Evolutionary conservation across 139 green algal genomes (phyloP).

Genomic region (Parachlorella kessleri): DNA sequence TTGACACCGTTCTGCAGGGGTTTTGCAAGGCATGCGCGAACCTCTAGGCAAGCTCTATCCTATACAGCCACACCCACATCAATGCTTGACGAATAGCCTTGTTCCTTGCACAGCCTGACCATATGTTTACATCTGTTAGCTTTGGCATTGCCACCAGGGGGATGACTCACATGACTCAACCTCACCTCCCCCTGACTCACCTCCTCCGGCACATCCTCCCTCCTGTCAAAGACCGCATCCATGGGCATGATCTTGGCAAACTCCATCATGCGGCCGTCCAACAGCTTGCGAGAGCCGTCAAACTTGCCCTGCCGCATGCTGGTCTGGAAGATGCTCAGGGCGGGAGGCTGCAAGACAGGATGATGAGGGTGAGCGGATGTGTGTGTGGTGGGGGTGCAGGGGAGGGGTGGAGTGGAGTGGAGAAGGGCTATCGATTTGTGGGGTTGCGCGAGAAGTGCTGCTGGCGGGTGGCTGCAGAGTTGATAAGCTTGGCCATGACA

Average conservation of each 20-base stretch:
- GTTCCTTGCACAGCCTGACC: no score
- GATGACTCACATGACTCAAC: background rate
- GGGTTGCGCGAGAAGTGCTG: no score
- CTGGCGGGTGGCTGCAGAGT: no score
- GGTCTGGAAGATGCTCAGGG: constrained; percentile 97
- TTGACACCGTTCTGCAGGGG: no score
- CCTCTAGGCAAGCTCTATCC: no score
- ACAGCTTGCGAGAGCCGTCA: constrained; percentile 90
- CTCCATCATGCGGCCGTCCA: constrained; percentile 91
- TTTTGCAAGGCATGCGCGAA: no score
- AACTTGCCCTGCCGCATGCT: constrained; percentile 93
- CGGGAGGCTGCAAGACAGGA: constrained; percentile 72
- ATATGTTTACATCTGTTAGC: no score
- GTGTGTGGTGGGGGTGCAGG: background rate
- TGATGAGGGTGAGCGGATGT: constrained; percentile 7
- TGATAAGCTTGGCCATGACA: no score
- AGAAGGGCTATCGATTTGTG: no score
- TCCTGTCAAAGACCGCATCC: constrained; percentile 98
- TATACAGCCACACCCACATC: no score
- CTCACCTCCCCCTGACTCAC: constrained; percentile 44
- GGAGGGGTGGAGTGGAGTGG: background rate
- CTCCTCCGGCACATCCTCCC: constrained; percentile 95
- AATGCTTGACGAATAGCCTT: no score
- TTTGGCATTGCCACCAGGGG: no score
- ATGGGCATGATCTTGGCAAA: constrained; percentile 97